phyloP scores from a whole-genome alignment of 2,329 filamentous ascomycete genomes.

The Aspergillus cejpii region DNA sequence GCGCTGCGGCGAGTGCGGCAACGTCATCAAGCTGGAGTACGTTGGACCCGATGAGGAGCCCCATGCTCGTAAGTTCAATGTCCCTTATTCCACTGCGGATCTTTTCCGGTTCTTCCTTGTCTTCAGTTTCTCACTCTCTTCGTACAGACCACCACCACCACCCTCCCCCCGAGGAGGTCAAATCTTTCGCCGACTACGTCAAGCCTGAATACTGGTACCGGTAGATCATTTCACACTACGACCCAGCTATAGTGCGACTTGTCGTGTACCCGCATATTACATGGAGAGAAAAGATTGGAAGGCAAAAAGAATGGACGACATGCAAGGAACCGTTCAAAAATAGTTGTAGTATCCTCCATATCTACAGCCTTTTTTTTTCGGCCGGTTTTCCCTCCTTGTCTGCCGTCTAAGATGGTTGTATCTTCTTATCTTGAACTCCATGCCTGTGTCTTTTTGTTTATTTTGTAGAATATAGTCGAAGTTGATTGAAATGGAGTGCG shows the following conservation, averaged over 20 bases:
- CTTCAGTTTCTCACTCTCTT: background rate
- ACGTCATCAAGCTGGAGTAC: slow-evolving; percentile 97
- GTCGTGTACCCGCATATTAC: slow-evolving; percentile 4
- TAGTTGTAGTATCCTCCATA: background rate
- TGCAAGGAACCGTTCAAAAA: background rate
- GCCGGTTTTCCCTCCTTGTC: background rate
- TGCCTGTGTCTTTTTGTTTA: slow-evolving; percentile 10
- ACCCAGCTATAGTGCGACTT: slow-evolving; percentile 12
- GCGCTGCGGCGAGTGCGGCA: slow-evolving; percentile 95
- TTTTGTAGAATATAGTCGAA: slow-evolving; percentile 27
- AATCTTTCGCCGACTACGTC: slow-evolving; percentile 95
- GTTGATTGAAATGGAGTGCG: slow-evolving; percentile 22
- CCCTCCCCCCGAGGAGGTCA: slow-evolving; percentile 67
- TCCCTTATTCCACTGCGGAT: background rate
- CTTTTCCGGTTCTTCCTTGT: background rate
- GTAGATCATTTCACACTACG: slow-evolving; percentile 30
- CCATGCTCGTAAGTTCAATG: slow-evolving; percentile 46
- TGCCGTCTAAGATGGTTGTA: background rate
- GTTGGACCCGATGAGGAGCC: slow-evolving; percentile 72
- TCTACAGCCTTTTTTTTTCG: background rate
- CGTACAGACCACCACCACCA: slow-evolving; percentile 33
- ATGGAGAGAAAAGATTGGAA: background rate
- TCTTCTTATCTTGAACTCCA: slow-evolving; percentile 12
- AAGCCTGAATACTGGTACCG: slow-evolving; percentile 86
- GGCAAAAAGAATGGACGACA: background rate